Evolutionary conservation across 352 stramenopile genomes (phyloP), one percentile per base, ranked within the genome.

Genomic region (Pythium apleroticum): DNA sequence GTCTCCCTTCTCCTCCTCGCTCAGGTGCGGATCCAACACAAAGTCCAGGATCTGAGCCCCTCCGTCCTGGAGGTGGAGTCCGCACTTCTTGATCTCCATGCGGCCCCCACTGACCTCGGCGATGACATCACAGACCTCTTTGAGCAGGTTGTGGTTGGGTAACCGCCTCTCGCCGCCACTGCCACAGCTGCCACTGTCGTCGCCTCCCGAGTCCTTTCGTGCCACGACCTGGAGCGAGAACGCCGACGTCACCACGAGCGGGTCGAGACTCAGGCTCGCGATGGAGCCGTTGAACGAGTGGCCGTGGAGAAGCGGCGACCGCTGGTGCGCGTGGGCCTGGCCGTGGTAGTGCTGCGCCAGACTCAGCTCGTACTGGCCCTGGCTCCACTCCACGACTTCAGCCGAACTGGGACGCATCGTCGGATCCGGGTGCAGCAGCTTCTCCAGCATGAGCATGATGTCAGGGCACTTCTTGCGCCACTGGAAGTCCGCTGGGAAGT

Each of bases 131-230:
- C 82, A 93, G 39, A 95, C 71, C 65, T 91, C 74, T 69, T 92
- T 89, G 65, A 95, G 84, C 78, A 95, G 84, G 72, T 92, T 86
- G 85, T 95, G 86, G 67, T 93, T 91, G 20, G 84, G 84, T 52
- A 90, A 68, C 28, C 78, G 76, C 30, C 76, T 76, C 43, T 88
- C 80, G n/a, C 58, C 57, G 30, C 73, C 37, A 22, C 37, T 46
- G 37, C 37, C 37, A 12, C 37, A 50, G 33, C 80, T 71, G 31
- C 73, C 57, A 37, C 59, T 54, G 22, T 77, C 77, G 11, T 69
- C 61, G 9, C 41, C 41, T 19, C 67, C 76, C 52, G 77, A 50
- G 28, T 81, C 80, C 43, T 77, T 77, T 12, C 71, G 68, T 46
- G 85, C 83, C 59, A 90, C 80, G 24, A 95, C 83, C 60, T 92